Evolutionary conservation across 495 filamentous ascomycete genomes (phyloP).

Genomic region (Xylaria palmicola): DNA sequence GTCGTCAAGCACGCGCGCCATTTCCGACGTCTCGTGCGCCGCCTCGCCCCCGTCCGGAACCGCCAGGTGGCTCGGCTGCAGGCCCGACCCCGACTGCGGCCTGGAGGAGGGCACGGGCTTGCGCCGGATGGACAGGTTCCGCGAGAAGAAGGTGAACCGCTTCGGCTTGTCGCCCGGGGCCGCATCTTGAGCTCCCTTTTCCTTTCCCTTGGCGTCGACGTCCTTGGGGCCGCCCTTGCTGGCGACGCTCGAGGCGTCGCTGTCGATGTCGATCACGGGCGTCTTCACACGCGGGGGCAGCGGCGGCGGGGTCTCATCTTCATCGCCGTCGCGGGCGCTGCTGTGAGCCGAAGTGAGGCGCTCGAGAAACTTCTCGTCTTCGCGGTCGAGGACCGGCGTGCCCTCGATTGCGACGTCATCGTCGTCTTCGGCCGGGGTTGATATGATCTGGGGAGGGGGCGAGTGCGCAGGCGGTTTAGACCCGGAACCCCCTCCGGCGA

Average conservation of each 20-base stretch:
- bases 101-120: conserved; percentile 14
- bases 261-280: conserved; percentile 42
- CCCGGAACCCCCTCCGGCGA: background rate
- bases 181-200: conserved; percentile 15
- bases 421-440: background rate
- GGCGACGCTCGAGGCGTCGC: conserved; percentile 33
- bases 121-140: conserved; percentile 22
- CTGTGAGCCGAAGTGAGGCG: conserved; percentile 32
- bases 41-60: conserved; percentile 21
- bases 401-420: conserved; percentile 13
- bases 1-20: conserved; percentile 71
- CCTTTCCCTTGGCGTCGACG: conserved; percentile 21
- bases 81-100: conserved; percentile 8
- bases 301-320: conserved; percentile 36
- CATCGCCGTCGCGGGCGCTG: conserved; percentile 22
- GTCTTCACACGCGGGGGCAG: conserved; percentile 45
- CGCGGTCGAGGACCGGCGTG: conserved; percentile 38
- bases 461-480: background rate
- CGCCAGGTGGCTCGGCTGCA: conserved; percentile 17
- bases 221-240: conserved; percentile 18
- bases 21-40: conserved; percentile 67
- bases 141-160: conserved; percentile 39
- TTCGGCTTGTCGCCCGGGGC: conserved; percentile 26
- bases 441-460: conserved; percentile 10
- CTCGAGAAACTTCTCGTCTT: conserved; percentile 47